Conservation (phyloP, 805 yeast genomes). For the Saturnispora quitensis region DNA sequence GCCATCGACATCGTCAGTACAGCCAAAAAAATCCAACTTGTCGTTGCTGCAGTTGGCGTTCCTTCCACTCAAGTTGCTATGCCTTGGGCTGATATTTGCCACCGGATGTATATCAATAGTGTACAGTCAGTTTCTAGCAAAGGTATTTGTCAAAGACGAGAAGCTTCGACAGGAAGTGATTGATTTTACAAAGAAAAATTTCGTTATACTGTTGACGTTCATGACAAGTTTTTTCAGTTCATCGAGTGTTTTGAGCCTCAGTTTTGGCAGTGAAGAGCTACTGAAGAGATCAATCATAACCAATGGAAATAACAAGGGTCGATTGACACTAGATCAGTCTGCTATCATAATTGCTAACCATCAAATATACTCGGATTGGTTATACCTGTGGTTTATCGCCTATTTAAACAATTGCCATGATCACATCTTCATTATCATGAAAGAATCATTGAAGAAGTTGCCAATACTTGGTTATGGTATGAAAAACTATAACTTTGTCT, state of each 20-base stretch:
- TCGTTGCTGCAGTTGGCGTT: not conserved
- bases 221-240: slow-evolving; percentile 38
- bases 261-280: slow-evolving; percentile 24
- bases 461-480: slow-evolving; percentile 85
- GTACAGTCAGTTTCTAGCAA: slow-evolving; percentile 36
- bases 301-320: slow-evolving; percentile 7
- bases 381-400: slow-evolving; percentile 77
- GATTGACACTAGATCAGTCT: slow-evolving; percentile 18
- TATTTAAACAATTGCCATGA: slow-evolving; percentile 61
- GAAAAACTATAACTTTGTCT: slow-evolving; percentile 68
- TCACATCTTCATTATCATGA: slow-evolving; percentile 62
- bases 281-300: slow-evolving; percentile 6
- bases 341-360: slow-evolving; percentile 73
- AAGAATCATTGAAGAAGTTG: slow-evolving; percentile 57
- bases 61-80: slow-evolving; percentile 11
- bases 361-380: slow-evolving; percentile 93
- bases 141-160: slow-evolving; percentile 24
- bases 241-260: slow-evolving; percentile 43
- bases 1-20: not conserved
- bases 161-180: slow-evolving; percentile 33
- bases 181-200: slow-evolving; percentile 47
- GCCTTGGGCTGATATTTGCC: slow-evolving; percentile 22
- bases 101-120: slow-evolving; percentile 38
- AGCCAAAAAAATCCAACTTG: not conserved
- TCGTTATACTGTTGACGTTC: slow-evolving; percentile 45